A percentile compares a stretch with the other conserved stretches of the same genome.
phyloP scores from a whole-genome alignment of 768 basidiomycete genomes.

The Termitomyces eurrhizus region DNA sequence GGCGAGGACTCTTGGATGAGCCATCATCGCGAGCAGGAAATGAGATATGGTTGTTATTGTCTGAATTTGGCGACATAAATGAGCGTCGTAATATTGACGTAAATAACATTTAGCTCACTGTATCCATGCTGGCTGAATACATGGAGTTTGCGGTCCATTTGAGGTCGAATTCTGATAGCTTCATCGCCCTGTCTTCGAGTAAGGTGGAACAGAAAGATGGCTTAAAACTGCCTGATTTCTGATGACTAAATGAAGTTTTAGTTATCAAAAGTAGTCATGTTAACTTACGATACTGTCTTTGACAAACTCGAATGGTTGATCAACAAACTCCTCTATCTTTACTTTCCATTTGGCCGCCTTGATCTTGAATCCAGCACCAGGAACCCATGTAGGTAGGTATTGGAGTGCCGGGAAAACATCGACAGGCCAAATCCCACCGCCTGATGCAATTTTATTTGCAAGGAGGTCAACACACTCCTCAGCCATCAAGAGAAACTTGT shows the following conservation, averaged over 20 bases:
- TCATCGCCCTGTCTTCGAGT: conserved; percentile 40
- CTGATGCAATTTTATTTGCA: conserved; percentile 36
- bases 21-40: conserved; percentile 66
- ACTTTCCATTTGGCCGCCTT: conserved; percentile 61
- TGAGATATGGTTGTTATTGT: conserved; percentile 53
- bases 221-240: conserved; percentile 38
- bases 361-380: conserved; percentile 62
- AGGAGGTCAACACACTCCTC: conserved; percentile 41
- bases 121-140: conserved; percentile 66
- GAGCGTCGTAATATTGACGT: background rate
- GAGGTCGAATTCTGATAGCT: conserved; percentile 60
- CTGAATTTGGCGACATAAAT: conserved; percentile 21
- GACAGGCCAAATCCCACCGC: conserved; percentile 46
- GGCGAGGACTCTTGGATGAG: conserved; percentile 50
- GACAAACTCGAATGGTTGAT: conserved; percentile 57
- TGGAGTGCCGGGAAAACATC: conserved; percentile 48
- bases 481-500: conserved; percentile 36
- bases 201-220: conserved; percentile 48
- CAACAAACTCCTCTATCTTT: conserved; percentile 60
- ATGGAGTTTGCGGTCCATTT: conserved; percentile 85
- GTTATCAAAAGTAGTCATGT: background rate
- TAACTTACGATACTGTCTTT: conserved; percentile 51
- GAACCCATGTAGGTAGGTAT: conserved; percentile 60
- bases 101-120: conserved; percentile 32
- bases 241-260: background rate